phyloP scores from a whole-genome alignment of 2,329 filamentous ascomycete genomes.

The Pseudocercospora crystallina region DNA sequence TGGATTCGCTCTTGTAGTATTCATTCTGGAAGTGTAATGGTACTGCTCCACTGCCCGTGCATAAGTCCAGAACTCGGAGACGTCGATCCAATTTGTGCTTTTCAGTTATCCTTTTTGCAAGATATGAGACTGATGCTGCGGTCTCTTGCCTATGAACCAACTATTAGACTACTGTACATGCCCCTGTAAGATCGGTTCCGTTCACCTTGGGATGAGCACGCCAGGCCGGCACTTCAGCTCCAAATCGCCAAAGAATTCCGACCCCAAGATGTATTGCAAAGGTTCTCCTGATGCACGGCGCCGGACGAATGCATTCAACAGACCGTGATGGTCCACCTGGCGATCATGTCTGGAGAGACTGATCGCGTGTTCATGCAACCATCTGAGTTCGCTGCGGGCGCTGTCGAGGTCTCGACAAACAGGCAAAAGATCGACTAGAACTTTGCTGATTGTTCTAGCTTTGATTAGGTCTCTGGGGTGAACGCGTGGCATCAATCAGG shows the following conservation, averaged over 20 bases:
- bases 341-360: conserved; percentile 20
- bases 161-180: not conserved
- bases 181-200: not conserved
- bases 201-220: conserved; percentile 79
- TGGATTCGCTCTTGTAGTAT: conserved; percentile 41
- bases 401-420: conserved; percentile 63
- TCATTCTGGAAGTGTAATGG: conserved; percentile 70
- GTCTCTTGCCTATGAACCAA: conserved; percentile 45
- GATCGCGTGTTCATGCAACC: conserved; percentile 63
- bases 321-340: conserved; percentile 23
- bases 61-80: conserved; percentile 76
- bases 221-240: conserved; percentile 74
- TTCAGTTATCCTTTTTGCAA: conserved; percentile 32
- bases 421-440: conserved; percentile 62
- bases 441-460: conserved; percentile 28
- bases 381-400: conserved; percentile 68
- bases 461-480: conserved; percentile 27
- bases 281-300: conserved; percentile 64
- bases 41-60: conserved; percentile 90
- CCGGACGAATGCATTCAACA: conserved; percentile 32
- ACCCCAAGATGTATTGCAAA: conserved; percentile 84
- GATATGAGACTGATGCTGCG: conserved; percentile 40
- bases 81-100: not conserved
- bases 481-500: conserved; percentile 32
- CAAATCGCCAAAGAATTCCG: conserved; percentile 81